These are phyloP conservation scores for Podospora conica DNA, from an alignment of 495 filamentous ascomycete genomes.

Conservation along the genomic window DNA sequence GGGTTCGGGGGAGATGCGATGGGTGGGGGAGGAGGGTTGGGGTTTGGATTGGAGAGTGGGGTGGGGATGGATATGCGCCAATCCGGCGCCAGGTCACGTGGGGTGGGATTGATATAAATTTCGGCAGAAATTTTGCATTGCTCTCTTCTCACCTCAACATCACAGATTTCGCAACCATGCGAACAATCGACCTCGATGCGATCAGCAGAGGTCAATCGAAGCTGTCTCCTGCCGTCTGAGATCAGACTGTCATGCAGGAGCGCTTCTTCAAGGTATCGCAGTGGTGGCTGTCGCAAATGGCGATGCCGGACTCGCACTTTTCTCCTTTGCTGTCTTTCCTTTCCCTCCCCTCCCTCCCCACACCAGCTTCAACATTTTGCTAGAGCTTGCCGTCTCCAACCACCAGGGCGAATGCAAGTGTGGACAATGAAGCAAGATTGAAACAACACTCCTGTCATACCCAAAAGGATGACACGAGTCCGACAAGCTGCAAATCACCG, in stretches of 20 bases:
- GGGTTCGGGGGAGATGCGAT: neutral
- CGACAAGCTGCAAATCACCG: conserved; percentile 19
- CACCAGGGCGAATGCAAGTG: conserved; percentile 42
- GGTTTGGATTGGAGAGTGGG: neutral
- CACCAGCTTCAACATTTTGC: conserved; percentile 34
- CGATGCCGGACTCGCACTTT: neutral
- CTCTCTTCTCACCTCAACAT: neutral
- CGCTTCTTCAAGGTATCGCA: neutral
- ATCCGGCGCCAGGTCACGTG: conserved; percentile 24
- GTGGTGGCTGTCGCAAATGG: neutral
- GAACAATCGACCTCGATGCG: neutral
- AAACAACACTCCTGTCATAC: conserved; percentile 19
- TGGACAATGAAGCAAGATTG: conserved; percentile 50
- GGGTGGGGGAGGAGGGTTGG: conserved; percentile 3
- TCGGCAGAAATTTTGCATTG: neutral
- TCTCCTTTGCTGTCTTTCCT: neutral
- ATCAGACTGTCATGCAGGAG: neutral
- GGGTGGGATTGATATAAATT: neutral
- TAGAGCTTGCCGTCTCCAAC: conserved; percentile 47
- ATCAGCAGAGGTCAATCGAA: neutral
- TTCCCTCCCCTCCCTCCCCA: neutral
- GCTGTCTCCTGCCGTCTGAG: neutral
- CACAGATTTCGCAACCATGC: neutral
- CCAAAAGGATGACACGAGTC: conserved; percentile 17
- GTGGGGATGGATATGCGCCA: conserved; percentile 2